Conservation (phyloP, 257 asterid genomes). For the Prunella vulgaris region DNA sequence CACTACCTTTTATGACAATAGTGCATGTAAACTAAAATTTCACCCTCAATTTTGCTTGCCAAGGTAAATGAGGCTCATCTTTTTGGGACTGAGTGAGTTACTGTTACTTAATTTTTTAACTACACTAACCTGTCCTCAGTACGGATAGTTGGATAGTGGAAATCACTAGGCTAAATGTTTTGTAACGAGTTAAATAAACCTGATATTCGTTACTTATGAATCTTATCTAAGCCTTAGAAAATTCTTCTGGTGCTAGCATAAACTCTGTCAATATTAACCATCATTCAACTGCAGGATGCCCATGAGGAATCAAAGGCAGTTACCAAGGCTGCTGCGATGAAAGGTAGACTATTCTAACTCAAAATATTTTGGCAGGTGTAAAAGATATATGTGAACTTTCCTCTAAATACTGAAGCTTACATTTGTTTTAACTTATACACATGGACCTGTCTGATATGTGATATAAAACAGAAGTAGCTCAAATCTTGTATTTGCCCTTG, state of each 20-base stretch:
- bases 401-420: no score
- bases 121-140: neutral
- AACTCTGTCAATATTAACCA: slow-evolving; percentile 15
- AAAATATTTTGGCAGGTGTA: slow-evolving; percentile 8
- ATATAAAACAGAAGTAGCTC: no score
- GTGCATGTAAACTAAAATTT: neutral
- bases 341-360: slow-evolving; percentile 42
- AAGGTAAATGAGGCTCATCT: neutral
- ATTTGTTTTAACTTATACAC: no score
- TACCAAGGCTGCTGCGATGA: slow-evolving; percentile 93
- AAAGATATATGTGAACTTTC: neutral
- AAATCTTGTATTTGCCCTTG: neutral
- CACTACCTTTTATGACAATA: neutral
- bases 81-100: neutral
- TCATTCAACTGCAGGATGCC: slow-evolving; percentile 65
- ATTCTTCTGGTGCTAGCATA: slow-evolving; percentile 5
- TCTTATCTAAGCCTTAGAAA: neutral
- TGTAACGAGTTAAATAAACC: neutral
- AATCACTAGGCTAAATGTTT: slow-evolving; percentile 1
- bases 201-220: neutral
- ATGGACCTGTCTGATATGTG: no score
- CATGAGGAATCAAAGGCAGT: slow-evolving; percentile 95
- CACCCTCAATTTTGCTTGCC: neutral
- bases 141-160: slow-evolving; percentile 7
- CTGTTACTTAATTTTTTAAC: neutral